Evolutionary conservation across 75 land plant species (phyloP).

Genomic region (Cunninghamia lanceolata): DNA sequence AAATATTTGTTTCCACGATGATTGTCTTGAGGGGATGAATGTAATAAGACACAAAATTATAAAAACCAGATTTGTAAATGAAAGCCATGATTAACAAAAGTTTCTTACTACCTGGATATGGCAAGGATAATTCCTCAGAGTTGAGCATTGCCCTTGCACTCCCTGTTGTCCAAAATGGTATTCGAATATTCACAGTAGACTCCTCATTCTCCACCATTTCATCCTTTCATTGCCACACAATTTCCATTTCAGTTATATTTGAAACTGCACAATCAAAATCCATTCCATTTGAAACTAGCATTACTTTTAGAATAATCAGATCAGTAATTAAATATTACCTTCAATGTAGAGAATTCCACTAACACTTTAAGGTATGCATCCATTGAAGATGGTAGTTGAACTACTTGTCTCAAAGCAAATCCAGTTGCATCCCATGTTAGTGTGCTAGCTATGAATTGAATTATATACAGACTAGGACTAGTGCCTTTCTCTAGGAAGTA

Average conservation of each 20-base stretch:
- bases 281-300: not conserved
- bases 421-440: slow-evolving; percentile 66
- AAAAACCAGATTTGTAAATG: not conserved
- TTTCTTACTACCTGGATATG: slow-evolving; percentile 53
- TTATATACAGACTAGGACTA: slow-evolving; percentile 52
- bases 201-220: slow-evolving; percentile 18
- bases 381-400: slow-evolving; percentile 49
- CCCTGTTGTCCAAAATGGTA: slow-evolving; percentile 71
- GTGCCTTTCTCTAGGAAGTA: slow-evolving; percentile 71
- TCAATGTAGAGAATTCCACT: slow-evolving; percentile 33
- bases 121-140: slow-evolving; percentile 33
- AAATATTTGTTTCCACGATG: not conserved
- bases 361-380: slow-evolving; percentile 48
- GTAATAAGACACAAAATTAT: not conserved
- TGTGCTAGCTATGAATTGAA: slow-evolving; percentile 71
- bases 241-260: not conserved
- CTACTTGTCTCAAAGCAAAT: slow-evolving; percentile 45
- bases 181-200: slow-evolving; percentile 54
- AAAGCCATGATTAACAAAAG: not conserved
- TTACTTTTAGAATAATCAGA: not conserved
- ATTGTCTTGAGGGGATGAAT: not conserved
- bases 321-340: slow-evolving; percentile 28
- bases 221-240: not conserved
- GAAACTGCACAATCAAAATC: not conserved
- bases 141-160: slow-evolving; percentile 47